Percentiles rank a stretch among this genome's conserved stretches.
Evolutionary conservation across 2,329 filamentous ascomycete species (phyloP).

Genomic region (Shiraia sp.): DNA sequence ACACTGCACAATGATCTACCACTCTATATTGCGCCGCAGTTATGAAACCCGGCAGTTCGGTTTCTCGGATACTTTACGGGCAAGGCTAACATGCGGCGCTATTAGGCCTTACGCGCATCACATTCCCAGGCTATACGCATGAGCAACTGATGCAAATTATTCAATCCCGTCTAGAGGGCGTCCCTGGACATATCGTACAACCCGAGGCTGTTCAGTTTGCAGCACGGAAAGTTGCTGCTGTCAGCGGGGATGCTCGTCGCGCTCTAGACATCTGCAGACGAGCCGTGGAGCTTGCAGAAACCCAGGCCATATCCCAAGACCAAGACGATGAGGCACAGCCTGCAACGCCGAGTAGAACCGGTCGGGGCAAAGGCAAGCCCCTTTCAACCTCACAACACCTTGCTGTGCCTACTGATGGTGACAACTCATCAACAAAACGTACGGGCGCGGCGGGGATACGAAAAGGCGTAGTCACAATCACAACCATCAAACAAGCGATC

Average conservation of each 20-base stretch:
- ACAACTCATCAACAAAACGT: conserved; percentile 27
- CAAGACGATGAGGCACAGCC: conserved; percentile 48
- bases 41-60: conserved; percentile 16
- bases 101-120: conserved; percentile 81
- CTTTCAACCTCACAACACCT: conserved; percentile 17
- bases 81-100: conserved; percentile 34
- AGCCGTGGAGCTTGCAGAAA: conserved; percentile 92
- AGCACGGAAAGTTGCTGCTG: conserved; percentile 92
- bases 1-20: conserved; percentile 15
- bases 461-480: conserved; percentile 76
- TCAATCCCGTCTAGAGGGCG: conserved; percentile 85
- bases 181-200: conserved; percentile 87
- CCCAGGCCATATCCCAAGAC: conserved; percentile 55
- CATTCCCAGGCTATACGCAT: conserved; percentile 95
- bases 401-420: conserved; percentile 25
- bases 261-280: conserved; percentile 94
- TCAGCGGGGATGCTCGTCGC: conserved; percentile 89
- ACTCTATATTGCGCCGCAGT: conserved; percentile 20
- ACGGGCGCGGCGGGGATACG: conserved; percentile 22
- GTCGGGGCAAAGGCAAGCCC: conserved; percentile 39
- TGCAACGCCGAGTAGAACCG: conserved; percentile 65
- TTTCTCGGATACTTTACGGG: conserved; percentile 24
- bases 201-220: conserved; percentile 95
- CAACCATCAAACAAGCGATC: conserved; percentile 91
- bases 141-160: conserved; percentile 98